phyloP scores from a whole-genome alignment of 352 stramenopile genomes.

The Globisporangium ultimum region DNA sequence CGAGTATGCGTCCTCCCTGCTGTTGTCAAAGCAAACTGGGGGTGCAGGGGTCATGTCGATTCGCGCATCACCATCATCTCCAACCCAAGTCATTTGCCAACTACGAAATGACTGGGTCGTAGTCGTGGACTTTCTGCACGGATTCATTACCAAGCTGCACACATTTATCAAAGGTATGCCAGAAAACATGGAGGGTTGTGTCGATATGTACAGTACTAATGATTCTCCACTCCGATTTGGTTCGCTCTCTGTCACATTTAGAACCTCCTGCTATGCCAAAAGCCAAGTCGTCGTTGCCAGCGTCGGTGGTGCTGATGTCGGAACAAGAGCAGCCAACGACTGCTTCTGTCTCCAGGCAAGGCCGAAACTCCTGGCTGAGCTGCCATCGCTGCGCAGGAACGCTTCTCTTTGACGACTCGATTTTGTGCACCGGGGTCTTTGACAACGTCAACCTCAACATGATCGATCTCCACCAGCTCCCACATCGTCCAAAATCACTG shows the following conservation, averaged over 20 bases:
- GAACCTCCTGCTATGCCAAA: conserved; percentile 11
- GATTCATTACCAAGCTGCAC: conserved; percentile 47
- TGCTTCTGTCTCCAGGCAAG: background rate
- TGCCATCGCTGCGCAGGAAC: conserved; percentile 45
- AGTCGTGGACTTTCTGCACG: conserved; percentile 39
- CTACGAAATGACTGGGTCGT: conserved; percentile 74
- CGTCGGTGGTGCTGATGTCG: conserved; percentile 29
- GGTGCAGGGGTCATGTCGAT: conserved; percentile 39
- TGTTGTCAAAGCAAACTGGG: conserved; percentile 24
- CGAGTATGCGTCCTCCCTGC: conserved; percentile 14
- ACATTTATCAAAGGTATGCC: conserved; percentile 46
- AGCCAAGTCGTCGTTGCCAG: conserved; percentile 18
- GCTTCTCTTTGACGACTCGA: conserved; percentile 45
- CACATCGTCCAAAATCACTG: conserved; percentile 1
- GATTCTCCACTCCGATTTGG: background rate
- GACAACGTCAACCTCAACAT: conserved; percentile 39
- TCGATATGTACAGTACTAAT: too few relatives aligned
- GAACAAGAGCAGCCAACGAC: conserved; percentile 16
- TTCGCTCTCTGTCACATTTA: background rate
- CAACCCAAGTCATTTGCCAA: conserved; percentile 51
- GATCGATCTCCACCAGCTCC: conserved; percentile 48
- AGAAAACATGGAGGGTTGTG: background rate
- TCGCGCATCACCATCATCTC: conserved; percentile 26
- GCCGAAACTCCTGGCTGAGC: conserved; percentile 49
- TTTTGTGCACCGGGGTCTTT: conserved; percentile 45